Conservation (phyloP, 2,329 filamentous ascomycete genomes). For the Elsinoe arachidis region DNA sequence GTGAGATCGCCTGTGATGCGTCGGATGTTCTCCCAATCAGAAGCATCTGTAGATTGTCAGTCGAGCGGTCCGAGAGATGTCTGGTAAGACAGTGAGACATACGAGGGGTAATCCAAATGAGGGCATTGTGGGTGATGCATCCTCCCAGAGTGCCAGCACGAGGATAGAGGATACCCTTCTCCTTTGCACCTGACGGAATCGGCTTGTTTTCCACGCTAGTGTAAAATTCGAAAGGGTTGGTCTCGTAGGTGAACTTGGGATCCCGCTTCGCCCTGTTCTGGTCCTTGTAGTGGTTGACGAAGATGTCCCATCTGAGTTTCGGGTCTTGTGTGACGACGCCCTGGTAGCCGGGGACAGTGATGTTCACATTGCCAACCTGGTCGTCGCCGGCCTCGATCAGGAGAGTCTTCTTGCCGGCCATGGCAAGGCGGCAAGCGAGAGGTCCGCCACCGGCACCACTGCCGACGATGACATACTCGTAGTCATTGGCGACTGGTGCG, state of each 20-base stretch:
- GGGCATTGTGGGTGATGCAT: constrained; percentile 53
- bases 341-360: constrained; percentile 48
- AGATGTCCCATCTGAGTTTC: constrained; percentile 54
- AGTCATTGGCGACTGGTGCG: constrained; percentile 25
- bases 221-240: constrained; percentile 43
- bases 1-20: constrained; percentile 51
- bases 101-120: constrained; percentile 49
- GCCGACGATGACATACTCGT: constrained; percentile 57
- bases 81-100: background rate
- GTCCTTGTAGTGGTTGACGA: constrained; percentile 53
- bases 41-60: constrained; percentile 30
- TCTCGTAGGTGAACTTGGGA: constrained; percentile 51
- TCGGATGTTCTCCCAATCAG: constrained; percentile 52
- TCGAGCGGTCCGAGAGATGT: background rate
- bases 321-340: constrained; percentile 48
- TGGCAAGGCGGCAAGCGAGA: constrained; percentile 50
- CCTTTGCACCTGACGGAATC: constrained; percentile 40
- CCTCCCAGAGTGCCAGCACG: constrained; percentile 50
- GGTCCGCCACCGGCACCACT: constrained; percentile 53
- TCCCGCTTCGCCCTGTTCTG: constrained; percentile 45
- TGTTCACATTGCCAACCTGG: constrained; percentile 42
- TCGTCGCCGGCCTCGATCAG: constrained; percentile 55
- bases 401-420: constrained; percentile 51
- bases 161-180: constrained; percentile 50
- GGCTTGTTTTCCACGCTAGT: constrained; percentile 40